These are phyloP conservation scores for Fusarium sp. DNA, from an alignment of 2,329 filamentous ascomycete species.

Conservation along the genomic window DNA sequence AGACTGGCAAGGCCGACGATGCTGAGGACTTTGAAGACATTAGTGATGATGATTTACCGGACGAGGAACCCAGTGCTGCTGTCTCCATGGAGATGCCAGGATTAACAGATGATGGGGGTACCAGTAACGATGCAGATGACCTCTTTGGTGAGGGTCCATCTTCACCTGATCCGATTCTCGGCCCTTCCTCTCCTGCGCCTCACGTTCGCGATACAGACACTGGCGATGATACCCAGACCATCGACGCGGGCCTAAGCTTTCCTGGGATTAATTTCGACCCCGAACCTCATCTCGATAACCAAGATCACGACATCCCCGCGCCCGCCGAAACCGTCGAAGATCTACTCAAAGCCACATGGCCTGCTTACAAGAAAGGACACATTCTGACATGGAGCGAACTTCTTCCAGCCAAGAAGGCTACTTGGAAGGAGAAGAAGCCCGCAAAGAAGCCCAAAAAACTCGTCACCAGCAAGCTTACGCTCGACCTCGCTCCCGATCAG, in stretches of 20 bases:
- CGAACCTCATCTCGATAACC: slow-evolving; percentile 61
- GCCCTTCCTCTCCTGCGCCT: slow-evolving; percentile 59
- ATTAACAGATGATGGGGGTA: slow-evolving; percentile 69
- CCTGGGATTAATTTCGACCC: slow-evolving; percentile 62
- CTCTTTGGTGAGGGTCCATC: slow-evolving; percentile 74
- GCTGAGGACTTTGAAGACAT: slow-evolving; percentile 93
- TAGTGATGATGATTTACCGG: slow-evolving; percentile 88
- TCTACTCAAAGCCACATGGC: slow-evolving; percentile 82
- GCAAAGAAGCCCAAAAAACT: slow-evolving; percentile 83
- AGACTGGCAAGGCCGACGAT: slow-evolving; percentile 87
- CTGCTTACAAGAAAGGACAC: slow-evolving; percentile 79
- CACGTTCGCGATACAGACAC: slow-evolving; percentile 56
- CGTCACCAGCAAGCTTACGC: slow-evolving; percentile 85
- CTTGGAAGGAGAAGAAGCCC: slow-evolving; percentile 82
- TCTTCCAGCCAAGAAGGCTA: slow-evolving; percentile 82
- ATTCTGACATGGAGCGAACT: slow-evolving; percentile 84
- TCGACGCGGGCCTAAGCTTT: slow-evolving; percentile 51
- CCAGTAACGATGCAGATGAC: slow-evolving; percentile 72
- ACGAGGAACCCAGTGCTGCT: slow-evolving; percentile 68
- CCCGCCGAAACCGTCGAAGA: slow-evolving; percentile 80
- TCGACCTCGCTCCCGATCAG: slow-evolving; percentile 88
- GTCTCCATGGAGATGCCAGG: slow-evolving; percentile 63
- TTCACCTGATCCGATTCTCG: slow-evolving; percentile 59
- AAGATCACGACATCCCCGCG: slow-evolving; percentile 73
- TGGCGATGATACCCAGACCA: slow-evolving; percentile 50